Base-by-base conservation (phyloP, 345 rosid genomes). In the Salix koriyanagi region DNA sequence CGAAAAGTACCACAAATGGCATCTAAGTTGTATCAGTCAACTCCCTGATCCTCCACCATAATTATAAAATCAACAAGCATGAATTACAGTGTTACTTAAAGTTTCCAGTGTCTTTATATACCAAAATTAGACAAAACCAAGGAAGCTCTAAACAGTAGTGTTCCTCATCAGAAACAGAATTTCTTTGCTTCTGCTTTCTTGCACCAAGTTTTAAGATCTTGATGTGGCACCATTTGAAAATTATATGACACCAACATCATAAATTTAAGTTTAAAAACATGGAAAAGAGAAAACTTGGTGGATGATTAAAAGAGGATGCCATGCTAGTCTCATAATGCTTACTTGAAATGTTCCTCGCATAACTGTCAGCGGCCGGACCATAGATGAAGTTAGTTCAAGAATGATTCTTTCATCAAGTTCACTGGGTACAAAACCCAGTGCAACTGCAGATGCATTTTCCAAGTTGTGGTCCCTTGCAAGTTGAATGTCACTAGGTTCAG, bases 261-360 rank as follows among this genome's bases (percentile, higher is more conserved):
- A 14, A 61, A 26, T 26, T 18, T 21, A 62, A 62, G 32, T 10
- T 28, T 18, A 62, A 56, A 72, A 12, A 39, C 60, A 44, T 64
- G 30, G 8, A 19, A 50, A 67, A 69, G 4, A 71, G 60, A 42
- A 26, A 54, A 21, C 9, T 28, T 36, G 23, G 36, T 8, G 21
- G 11, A 67, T 32, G 37, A 60, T 25, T 7, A 14, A n/a, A 62
- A 76, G 54, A 76, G 23, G 19, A 64, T 26, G 37, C 1, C 16
- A 13, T 34, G 46, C 14, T 32, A 60, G 28, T 66, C 56, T 48
- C 39, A 65, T 64, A 67, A 41, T 79, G 84, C 89, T 80, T 90
- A 92, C 99, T 78, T 96, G 99, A 83, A 94, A 92, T 73, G 91
- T 96, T 89, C 99, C 99, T 69, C 78, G 90, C 73, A 89, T 82